Percentiles rank a stretch among this genome's conserved stretches.
Evolutionary conservation across 805 yeast species (phyloP).

Genomic region (Candida loeiensis): DNA sequence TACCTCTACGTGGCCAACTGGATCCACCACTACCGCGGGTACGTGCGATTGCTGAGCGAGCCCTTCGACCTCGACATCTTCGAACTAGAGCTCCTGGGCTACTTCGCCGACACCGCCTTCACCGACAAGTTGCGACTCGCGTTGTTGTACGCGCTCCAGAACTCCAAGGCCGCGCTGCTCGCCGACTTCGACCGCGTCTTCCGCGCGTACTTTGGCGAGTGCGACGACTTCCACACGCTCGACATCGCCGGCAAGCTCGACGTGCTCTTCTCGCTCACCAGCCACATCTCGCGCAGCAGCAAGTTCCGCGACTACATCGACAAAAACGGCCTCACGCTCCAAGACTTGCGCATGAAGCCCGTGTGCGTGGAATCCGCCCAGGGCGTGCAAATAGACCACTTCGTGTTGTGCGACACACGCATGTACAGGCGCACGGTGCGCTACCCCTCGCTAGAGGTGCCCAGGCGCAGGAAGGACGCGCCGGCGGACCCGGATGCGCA

Average conservation of each 20-base stretch:
- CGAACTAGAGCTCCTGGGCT: slow-evolving; percentile 55
- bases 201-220: slow-evolving; percentile 32
- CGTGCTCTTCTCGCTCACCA: slow-evolving; percentile 43
- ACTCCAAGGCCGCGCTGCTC: slow-evolving; percentile 27
- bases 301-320: slow-evolving; percentile 49
- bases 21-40: slow-evolving; percentile 52
- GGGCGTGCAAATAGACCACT: slow-evolving; percentile 21
- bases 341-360: slow-evolving; percentile 20
- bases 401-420: slow-evolving; percentile 48
- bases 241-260: slow-evolving; percentile 47
- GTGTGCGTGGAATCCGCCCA: slow-evolving; percentile 1
- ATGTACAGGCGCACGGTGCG: slow-evolving; percentile 39
- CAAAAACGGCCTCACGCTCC: slow-evolving; percentile 25
- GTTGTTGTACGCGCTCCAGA: slow-evolving; percentile 39
- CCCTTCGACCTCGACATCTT: slow-evolving; percentile 55
- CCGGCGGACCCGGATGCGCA: slow-evolving; percentile 31
- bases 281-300: slow-evolving; percentile 40
- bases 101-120: slow-evolving; percentile 9
- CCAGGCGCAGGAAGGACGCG: slow-evolving; percentile 32
- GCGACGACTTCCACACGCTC: slow-evolving; percentile 38
- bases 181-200: slow-evolving; percentile 32
- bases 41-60: slow-evolving; percentile 47
- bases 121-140: slow-evolving; percentile 40
- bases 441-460: slow-evolving; percentile 27
- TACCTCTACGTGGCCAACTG: slow-evolving; percentile 45